Percentiles rank a stretch among this genome's conserved stretches.
Conservation (phyloP, 2,329 filamentous ascomycete species). For the Phoma sp. region DNA sequence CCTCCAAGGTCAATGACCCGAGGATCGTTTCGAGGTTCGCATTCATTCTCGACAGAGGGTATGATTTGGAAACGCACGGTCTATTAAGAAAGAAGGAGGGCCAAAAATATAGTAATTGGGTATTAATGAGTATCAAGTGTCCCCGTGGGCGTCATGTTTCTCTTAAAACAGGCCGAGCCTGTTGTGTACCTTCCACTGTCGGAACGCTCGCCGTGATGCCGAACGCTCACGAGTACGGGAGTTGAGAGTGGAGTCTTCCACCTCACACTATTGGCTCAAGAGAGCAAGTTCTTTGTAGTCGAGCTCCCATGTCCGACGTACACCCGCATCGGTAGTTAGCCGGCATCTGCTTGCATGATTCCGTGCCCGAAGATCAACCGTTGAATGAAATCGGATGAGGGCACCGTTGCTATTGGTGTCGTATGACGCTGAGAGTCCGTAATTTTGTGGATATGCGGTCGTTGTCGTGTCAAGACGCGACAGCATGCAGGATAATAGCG, state of each 20-base stretch:
- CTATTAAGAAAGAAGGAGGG: no score
- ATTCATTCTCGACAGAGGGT: slow-evolving; percentile 21
- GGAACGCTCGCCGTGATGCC: slow-evolving; percentile 26
- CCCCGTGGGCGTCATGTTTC: not conserved
- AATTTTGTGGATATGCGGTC: not conserved
- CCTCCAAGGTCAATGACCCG: slow-evolving; percentile 41
- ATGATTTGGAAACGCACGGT: no score
- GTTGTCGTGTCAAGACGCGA: slow-evolving; percentile 1
- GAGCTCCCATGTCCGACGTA: slow-evolving; percentile 24
- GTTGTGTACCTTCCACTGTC: slow-evolving; percentile 2
- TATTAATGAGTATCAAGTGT: not conserved
- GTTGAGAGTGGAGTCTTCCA: slow-evolving; percentile 17
- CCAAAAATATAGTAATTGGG: not conserved
- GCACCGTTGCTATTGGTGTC: slow-evolving; percentile 10
- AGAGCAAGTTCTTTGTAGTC: not conserved
- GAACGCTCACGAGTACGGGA: not conserved
- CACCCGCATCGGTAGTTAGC: slow-evolving; percentile 4
- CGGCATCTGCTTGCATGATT: not conserved
- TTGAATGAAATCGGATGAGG: slow-evolving; percentile 4
- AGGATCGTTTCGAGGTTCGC: slow-evolving; percentile 37
- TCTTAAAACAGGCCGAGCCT: slow-evolving; percentile 5
- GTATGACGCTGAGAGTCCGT: slow-evolving; percentile 1
- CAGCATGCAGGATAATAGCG: not conserved
- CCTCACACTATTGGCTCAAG: slow-evolving; percentile 18
- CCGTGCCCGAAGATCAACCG: slow-evolving; percentile 6